Evolutionary conservation across 495 filamentous ascomycete genomes (phyloP), one percentile per base, ranked within the genome.

Genomic region (Jackrogersella multiformis): DNA sequence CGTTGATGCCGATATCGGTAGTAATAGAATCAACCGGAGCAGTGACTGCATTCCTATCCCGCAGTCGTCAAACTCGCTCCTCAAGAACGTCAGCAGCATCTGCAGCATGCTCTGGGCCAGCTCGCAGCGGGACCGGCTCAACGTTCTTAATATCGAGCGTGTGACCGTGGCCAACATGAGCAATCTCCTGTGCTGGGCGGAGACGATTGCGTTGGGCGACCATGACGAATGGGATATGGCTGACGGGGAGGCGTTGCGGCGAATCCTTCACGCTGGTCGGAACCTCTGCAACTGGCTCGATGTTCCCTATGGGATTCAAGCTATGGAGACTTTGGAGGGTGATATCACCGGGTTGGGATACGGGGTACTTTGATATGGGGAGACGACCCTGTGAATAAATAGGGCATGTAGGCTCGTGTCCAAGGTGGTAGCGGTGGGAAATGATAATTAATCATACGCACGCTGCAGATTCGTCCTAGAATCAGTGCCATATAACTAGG

Each of bases 21-120:
- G 20, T 21, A 8, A 7, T 42, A 20, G 39, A 18, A 42, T 2
- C 8, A 42, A 8, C 8, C 39, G 9, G 2, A 15, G 36, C 1
- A 30, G 21, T 35, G 18, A 24, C 15, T n/a, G 8, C 41, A 9
- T 23, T 28, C 5, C 39, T 24, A 30, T 42, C 49, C 53, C 64
- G 1, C 16, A 21, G 9, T 26, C 54, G 15, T 63, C 56, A n/a
- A 38, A 46, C 23, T 70, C 66, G 8, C 71, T 77, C 9, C 71
- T 75, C 32, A 56, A 56, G 20, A 77, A 75, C 73, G 44, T 56
- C 10, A 71, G 56, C 45, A 61, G 41, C 53, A 75, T 77, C 51
- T 74, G 73, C 67, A 52, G 46, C 60, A 67, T 74, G 66, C 35
- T 74, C 4, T 77, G 71, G 73, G 28, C 57, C 1, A 53, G 59